Evolutionary conservation across 306 rosid species (phyloP).

Genomic region (Rosa chinensis): DNA sequence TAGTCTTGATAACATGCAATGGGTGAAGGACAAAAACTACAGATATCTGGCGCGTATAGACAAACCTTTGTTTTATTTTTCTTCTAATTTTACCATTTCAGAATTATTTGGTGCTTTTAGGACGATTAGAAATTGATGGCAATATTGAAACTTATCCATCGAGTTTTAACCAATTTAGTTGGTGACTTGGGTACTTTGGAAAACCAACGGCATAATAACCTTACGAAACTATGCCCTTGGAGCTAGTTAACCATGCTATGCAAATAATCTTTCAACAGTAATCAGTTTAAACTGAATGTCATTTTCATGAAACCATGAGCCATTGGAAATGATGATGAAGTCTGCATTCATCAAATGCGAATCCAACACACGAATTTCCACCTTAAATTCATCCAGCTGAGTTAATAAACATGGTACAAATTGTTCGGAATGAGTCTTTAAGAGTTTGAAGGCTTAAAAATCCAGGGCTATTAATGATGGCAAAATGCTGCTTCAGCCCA

Average conservation of each 20-base stretch:
- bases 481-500: conserved; percentile 2
- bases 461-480: not conserved
- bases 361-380: not conserved
- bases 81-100: not conserved
- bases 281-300: not conserved
- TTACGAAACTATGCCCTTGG: too few species aligned
- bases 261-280: not conserved
- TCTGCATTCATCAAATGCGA: not conserved
- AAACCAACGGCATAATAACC: not conserved
- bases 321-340: not conserved
- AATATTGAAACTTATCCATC: not conserved
- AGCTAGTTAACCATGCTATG: too few species aligned
- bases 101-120: not conserved
- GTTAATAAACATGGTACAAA: not conserved
- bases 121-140: not conserved
- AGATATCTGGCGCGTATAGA: conserved; percentile 2
- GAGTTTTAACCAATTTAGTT: not conserved
- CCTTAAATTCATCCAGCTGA: not conserved
- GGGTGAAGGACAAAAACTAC: not conserved
- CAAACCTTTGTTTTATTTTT: not conserved
- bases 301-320: not conserved
- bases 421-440: not conserved
- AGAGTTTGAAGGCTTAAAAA: not conserved
- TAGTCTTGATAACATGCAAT: conserved; percentile 10
- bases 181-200: not conserved